phyloP scores from a whole-genome alignment of 805 yeast genomes.

The Saturnispora serradocipensis region DNA sequence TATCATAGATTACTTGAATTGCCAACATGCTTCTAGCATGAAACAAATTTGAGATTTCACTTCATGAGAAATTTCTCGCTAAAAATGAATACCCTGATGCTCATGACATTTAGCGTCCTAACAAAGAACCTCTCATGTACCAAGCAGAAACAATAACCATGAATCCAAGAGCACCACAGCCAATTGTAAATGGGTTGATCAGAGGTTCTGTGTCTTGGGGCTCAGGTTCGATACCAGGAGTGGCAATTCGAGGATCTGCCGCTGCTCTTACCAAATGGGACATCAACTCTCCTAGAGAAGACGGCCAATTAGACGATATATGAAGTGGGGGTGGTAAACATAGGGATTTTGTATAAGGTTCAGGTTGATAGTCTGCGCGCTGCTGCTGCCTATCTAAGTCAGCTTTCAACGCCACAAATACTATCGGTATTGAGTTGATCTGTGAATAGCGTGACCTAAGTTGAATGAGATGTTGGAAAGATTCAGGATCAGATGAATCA shows the following conservation, averaged over 20 bases:
- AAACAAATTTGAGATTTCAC: neutral
- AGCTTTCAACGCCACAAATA: constrained; percentile 89
- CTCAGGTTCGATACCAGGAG: constrained; percentile 70
- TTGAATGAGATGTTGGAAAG: constrained; percentile 74
- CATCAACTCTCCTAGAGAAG: constrained; percentile 76
- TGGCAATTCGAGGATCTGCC: constrained; percentile 62
- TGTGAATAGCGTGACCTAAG: constrained; percentile 51
- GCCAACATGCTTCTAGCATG: neutral
- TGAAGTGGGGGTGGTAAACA: constrained; percentile 77
- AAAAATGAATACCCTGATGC: neutral
- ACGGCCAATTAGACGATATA: constrained; percentile 82
- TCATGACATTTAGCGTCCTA: constrained; percentile 1
- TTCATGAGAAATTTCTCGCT: neutral
- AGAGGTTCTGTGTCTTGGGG: constrained; percentile 35
- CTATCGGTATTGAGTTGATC: constrained; percentile 62
- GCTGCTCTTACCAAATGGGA: constrained; percentile 87
- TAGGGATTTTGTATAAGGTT: constrained; percentile 62
- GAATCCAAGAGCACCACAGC: constrained; percentile 63
- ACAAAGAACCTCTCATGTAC: constrained; percentile 46
- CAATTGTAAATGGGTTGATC: constrained; percentile 45
- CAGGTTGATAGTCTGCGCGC: constrained; percentile 78
- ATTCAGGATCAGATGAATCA: constrained; percentile 94
- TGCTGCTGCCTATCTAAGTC: constrained; percentile 95
- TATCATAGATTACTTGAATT: neutral
- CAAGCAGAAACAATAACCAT: constrained; percentile 56